Percentiles rank a stretch among this genome's conserved stretches.
These are phyloP conservation scores for Fusarium sp. DNA, from an alignment of 2,329 filamentous ascomycete genomes.

Conservation along the genomic window DNA sequence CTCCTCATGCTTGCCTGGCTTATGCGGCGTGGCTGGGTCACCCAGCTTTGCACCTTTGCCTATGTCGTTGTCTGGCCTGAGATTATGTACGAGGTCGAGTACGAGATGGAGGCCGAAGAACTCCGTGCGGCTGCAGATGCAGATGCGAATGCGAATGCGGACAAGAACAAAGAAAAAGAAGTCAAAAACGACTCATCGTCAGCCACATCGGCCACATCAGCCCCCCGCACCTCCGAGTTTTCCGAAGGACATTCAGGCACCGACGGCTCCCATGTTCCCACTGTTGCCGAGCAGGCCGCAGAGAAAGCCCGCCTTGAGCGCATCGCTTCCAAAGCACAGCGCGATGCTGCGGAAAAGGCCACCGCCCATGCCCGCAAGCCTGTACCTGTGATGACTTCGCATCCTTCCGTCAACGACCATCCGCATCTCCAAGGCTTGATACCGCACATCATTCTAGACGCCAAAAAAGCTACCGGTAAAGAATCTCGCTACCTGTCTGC, in stretches of 20 bases:
- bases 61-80: slow-evolving; percentile 88
- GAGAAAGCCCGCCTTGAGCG: slow-evolving; percentile 72
- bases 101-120: slow-evolving; percentile 76
- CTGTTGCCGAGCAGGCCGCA: slow-evolving; percentile 68
- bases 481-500: slow-evolving; percentile 80
- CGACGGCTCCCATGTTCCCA: slow-evolving; percentile 49
- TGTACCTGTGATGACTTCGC: slow-evolving; percentile 62
- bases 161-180: slow-evolving; percentile 48
- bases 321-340: slow-evolving; percentile 67
- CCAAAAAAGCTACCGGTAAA: slow-evolving; percentile 81
- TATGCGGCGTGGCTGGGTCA: slow-evolving; percentile 92
- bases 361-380: slow-evolving; percentile 67
- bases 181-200: slow-evolving; percentile 40
- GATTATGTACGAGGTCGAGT: slow-evolving; percentile 84
- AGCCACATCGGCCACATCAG: slow-evolving; percentile 26
- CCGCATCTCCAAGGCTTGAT: slow-evolving; percentile 68
- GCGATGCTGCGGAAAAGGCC: slow-evolving; percentile 68
- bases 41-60: slow-evolving; percentile 89
- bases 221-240: slow-evolving; percentile 46
- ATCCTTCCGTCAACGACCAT: slow-evolving; percentile 69
- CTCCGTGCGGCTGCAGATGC: slow-evolving; percentile 58
- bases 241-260: slow-evolving; percentile 45
- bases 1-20: slow-evolving; percentile 95
- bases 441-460: slow-evolving; percentile 80
- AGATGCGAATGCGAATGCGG: slow-evolving; percentile 30